phyloP scores from a whole-genome alignment of 768 basidiomycete genomes.

The Lepiota venenata region DNA sequence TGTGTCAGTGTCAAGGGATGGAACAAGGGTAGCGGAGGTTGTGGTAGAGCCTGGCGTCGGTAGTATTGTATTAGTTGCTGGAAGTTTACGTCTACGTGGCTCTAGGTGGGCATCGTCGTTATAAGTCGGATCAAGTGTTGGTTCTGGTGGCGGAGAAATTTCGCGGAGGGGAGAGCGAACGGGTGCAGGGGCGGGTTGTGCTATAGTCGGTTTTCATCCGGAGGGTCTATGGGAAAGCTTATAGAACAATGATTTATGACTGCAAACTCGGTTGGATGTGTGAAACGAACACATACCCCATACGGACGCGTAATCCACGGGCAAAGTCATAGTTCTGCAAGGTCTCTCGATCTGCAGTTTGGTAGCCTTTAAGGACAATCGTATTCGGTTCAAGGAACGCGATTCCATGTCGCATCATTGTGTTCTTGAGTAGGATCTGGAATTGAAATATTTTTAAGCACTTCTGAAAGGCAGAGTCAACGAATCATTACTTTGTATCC shows the following conservation, averaged over 20 bases:
- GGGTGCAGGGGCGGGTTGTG: constrained; percentile 3
- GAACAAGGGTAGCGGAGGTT: constrained; percentile 15
- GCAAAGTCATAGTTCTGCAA: constrained; percentile 59
- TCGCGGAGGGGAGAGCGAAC: constrained; percentile 36
- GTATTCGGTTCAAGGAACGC: constrained; percentile 75
- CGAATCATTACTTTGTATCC: constrained; percentile 69
- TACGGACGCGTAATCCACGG: constrained; percentile 52
- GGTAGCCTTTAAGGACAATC: constrained; percentile 56
- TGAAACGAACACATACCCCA: constrained; percentile 54
- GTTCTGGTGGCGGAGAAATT: constrained; percentile 31
- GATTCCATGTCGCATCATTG: constrained; percentile 63
- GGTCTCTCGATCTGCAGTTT: constrained; percentile 61
- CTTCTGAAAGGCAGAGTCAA: neutral
- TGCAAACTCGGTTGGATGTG: neutral
- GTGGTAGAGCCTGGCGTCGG: constrained; percentile 2
- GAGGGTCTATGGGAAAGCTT: constrained; percentile 11
- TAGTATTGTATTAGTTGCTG: constrained; percentile 15
- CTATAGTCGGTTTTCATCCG: constrained; percentile 15
- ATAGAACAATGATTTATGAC: neutral
- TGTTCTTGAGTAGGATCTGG: constrained; percentile 70
- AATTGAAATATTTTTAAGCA: neutral
- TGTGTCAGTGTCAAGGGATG: constrained; percentile 10
- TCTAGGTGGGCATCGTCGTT: constrained; percentile 39
- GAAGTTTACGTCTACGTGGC: constrained; percentile 33
- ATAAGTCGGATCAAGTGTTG: constrained; percentile 18